Base-by-base conservation (phyloP, 306 rosid species). In the Fragaria nilgerrensis region DNA sequence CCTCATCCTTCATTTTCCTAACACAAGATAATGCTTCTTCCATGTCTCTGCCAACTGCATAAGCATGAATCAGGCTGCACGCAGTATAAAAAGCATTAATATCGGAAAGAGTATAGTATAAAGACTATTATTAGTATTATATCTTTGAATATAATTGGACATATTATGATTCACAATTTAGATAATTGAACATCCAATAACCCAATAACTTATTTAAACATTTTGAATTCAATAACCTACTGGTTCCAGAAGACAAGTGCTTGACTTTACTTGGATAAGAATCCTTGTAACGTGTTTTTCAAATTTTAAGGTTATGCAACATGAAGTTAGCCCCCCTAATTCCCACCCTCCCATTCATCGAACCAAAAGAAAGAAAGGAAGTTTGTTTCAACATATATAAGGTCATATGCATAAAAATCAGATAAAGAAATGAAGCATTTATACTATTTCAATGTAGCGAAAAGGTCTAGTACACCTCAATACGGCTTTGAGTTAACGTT, bases 21-120 rank as follows among this genome's bases (percentile, higher is more conserved):
- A 86, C 97, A 86, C 98, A 94, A 72, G 87, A 85, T 81, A 94
- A 86, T 70, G 98, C 97, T 85, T 94, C 98, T 75, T 89, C 97
- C 98, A 95, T 95, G 84, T 95, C 98, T 92, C 96, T 90, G 77
- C 97, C 97, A 86, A 92, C 97, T 87, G 97, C 97, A 88, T 95
- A 95, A 80, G 98, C 98, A 77, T 95, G 96, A 87, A 95, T 90
- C 83, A 92, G 96, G 91, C 98, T 95, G 98, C 97, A 88, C 68
- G 72, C 63, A 84, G 79, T 85, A 80, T 72, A 85, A 74, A 37
- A 72, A 37, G 43, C 27, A 73, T 71, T 53, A 84, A 86, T 68
- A 66, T 76, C 77, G 45, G 78, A 75, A 70, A 70, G 20, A 71
- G 67, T 55, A 77, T 11, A 74, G 39, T 2, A 11, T 61, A 68